Conservation (phyloP, 805 yeast species). For the Saturnispora mendoncae region DNA sequence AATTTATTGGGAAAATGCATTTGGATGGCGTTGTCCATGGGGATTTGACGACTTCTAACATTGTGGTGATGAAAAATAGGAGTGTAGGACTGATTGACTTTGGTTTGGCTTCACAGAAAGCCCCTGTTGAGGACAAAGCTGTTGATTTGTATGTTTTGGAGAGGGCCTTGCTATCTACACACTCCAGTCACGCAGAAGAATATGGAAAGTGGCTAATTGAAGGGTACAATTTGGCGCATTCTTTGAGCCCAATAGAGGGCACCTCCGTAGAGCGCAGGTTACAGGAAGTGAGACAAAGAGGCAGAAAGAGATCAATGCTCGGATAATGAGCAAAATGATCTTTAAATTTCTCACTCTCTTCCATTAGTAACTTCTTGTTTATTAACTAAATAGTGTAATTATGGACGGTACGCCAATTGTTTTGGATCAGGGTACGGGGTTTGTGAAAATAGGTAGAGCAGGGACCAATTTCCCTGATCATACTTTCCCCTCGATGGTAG, state of each 20-base stretch:
- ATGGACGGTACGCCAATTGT: constrained; percentile 36
- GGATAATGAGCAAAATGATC: too few relatives aligned
- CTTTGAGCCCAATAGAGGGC: constrained; percentile 32
- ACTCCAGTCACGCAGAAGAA: constrained; percentile 56
- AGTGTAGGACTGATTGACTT: constrained; percentile 60
- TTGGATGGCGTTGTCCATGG: constrained; percentile 80
- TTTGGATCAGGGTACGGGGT: constrained; percentile 98
- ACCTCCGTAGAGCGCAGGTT: constrained; percentile 55
- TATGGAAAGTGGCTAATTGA: constrained; percentile 65
- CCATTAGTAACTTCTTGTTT: neutral
- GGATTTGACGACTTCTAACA: constrained; percentile 85
- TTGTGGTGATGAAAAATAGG: constrained; percentile 37
- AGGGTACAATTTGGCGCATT: constrained; percentile 44
- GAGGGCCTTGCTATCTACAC: constrained; percentile 85
- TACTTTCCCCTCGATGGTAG: constrained; percentile 95
- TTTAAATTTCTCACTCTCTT: too few relatives aligned
- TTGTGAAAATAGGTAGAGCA: constrained; percentile 93
- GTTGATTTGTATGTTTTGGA: constrained; percentile 95
- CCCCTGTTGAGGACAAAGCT: constrained; percentile 82
- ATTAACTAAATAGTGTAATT: neutral
- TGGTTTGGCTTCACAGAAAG: constrained; percentile 75
- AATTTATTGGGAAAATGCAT: constrained; percentile 63
- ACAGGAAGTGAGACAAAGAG: constrained; percentile 81
- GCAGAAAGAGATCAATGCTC: constrained; percentile 90
- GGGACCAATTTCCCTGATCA: constrained; percentile 96